Evolutionary conservation across 192 early-diverging fungal genomes (phyloP).

Genomic region (Coemansia sp.): DNA sequence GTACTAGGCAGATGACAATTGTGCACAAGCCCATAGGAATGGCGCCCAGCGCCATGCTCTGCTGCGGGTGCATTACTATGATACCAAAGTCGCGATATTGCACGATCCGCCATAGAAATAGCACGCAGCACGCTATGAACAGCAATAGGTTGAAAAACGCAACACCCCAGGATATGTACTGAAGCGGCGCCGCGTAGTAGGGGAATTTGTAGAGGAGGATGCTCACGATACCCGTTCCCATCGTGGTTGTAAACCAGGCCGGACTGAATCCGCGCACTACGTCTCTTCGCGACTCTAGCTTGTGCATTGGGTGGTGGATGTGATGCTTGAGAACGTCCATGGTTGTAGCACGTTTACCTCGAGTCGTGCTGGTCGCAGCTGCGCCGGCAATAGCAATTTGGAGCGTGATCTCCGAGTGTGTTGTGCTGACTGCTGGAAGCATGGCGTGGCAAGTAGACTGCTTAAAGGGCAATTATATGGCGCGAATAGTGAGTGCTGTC

Average conservation of each 20-base stretch:
- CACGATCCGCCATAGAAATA: slow-evolving; percentile 27
- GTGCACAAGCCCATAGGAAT: slow-evolving; percentile 54
- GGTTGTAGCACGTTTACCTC: neutral
- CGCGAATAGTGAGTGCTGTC: too few relatives aligned
- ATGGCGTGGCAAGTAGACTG: neutral
- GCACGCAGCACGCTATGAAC: slow-evolving; percentile 19
- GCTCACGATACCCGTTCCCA: slow-evolving; percentile 53
- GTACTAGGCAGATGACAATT: slow-evolving; percentile 24
- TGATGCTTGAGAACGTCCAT: slow-evolving; percentile 4
- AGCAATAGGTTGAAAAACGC: slow-evolving; percentile 38
- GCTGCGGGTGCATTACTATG: slow-evolving; percentile 50
- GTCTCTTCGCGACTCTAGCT: slow-evolving; percentile 31
- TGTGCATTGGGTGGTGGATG: slow-evolving; percentile 44
- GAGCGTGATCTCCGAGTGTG: slow-evolving; percentile 20
- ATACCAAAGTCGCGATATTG: slow-evolving; percentile 42
- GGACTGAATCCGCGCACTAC: slow-evolving; percentile 52
- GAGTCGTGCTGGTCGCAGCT: neutral
- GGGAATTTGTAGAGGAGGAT: slow-evolving; percentile 40
- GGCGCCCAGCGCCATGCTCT: slow-evolving; percentile 50
- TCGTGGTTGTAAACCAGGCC: slow-evolving; percentile 53
- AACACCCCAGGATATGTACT: slow-evolving; percentile 41
- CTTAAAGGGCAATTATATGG: too few relatives aligned
- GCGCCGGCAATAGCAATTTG: neutral
- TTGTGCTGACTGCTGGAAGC: neutral
- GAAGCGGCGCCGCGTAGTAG: slow-evolving; percentile 32